phyloP scores from a whole-genome alignment of 257 asterid species.

The Rubia yunnanensis region DNA sequence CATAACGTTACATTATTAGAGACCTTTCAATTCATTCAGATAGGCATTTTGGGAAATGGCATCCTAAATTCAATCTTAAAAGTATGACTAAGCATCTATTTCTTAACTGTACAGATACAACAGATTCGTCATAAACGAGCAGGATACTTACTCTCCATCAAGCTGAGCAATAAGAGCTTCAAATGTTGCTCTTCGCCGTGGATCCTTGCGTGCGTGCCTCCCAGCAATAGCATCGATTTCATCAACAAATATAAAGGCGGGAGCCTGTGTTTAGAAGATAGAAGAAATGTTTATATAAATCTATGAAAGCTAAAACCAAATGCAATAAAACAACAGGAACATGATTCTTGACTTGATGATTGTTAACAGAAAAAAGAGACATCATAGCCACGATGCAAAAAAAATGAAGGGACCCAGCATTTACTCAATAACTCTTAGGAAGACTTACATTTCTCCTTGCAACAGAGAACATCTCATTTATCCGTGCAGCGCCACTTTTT shows the following conservation, averaged over 20 bases:
- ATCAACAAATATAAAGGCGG: conserved; percentile 88
- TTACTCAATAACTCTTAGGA: not conserved
- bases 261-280: conserved; percentile 61
- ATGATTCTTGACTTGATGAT: not conserved
- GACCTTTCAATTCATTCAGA: not conserved
- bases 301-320: not conserved
- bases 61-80: conserved; percentile 4
- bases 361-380: not conserved
- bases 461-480: conserved; percentile 68
- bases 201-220: conserved; percentile 86
- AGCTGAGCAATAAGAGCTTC: conserved; percentile 89
- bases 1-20: not conserved
- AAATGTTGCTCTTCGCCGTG: conserved; percentile 75
- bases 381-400: not conserved
- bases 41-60: not conserved
- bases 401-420: not conserved
- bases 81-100: not conserved
- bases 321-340: not conserved
- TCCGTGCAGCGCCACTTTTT: conserved; percentile 91
- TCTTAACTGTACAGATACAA: not conserved
- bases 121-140: conserved; percentile 10
- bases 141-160: conserved; percentile 88
- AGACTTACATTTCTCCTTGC: conserved; percentile 92
- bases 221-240: conserved; percentile 99
- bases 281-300: not conserved